These are phyloP conservation scores for Hypericum perforatum DNA, from an alignment of 345 rosid species.

Conservation along the genomic window DNA sequence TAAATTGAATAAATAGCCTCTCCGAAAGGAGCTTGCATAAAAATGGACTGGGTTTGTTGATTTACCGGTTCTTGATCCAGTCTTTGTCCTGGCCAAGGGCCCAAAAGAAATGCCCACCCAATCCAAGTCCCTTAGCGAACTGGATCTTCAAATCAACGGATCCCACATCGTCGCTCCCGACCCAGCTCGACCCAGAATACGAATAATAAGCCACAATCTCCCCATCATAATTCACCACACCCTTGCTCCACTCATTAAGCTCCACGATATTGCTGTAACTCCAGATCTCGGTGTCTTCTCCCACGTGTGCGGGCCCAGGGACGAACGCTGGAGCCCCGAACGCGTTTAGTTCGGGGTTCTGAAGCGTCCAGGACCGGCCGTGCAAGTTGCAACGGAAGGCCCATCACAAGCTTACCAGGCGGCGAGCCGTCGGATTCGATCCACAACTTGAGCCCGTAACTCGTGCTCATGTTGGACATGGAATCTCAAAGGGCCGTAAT, in stretches of 20 bases:
- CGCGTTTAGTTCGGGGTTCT: constrained; percentile 17
- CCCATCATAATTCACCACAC: constrained; percentile 12
- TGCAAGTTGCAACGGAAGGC: constrained; percentile 36
- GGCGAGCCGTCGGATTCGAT: constrained; percentile 27
- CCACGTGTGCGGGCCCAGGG: constrained; percentile 20
- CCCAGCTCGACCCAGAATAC: constrained; percentile 20
- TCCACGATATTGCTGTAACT: constrained; percentile 17
- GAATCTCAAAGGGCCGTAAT: constrained; percentile 24
- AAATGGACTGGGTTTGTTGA: not conserved
- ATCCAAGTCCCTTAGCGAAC: constrained; percentile 19
- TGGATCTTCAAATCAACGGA: constrained; percentile 23
- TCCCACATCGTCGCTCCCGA: constrained; percentile 30
- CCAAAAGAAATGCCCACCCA: constrained; percentile 37
- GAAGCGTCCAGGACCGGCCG: constrained; percentile 34
- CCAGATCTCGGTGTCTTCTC: constrained; percentile 1
- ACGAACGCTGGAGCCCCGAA: constrained; percentile 29
- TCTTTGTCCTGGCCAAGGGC: constrained; percentile 30
- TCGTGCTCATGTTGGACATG: constrained; percentile 21
- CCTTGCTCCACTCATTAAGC: constrained; percentile 11
- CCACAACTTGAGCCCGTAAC: constrained; percentile 30
- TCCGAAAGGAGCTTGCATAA: not conserved
- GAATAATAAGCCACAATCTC: constrained; percentile 25
- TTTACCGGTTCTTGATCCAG: not conserved
- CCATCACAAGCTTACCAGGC: constrained; percentile 33
- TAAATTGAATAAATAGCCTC: constrained; percentile 31